Evolutionary conservation across 2,329 filamentous ascomycete genomes (phyloP).

Genomic region (Lojkania enalia): DNA sequence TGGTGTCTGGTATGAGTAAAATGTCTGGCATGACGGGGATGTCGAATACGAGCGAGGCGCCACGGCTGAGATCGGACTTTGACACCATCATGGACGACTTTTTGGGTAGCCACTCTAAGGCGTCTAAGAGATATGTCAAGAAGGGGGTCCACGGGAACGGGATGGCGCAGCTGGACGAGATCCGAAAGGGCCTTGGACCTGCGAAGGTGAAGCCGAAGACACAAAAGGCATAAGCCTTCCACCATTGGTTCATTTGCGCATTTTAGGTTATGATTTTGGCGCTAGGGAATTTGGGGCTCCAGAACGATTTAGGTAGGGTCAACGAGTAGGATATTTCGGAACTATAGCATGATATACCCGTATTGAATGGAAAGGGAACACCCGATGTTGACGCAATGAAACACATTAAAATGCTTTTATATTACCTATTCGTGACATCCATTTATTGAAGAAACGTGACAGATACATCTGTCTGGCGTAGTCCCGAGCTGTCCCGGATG

Average conservation of each 20-base stretch:
- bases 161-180: slow-evolving; percentile 87
- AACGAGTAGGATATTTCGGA: slow-evolving; percentile 1
- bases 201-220: slow-evolving; percentile 66
- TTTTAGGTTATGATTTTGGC: neutral
- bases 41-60: slow-evolving; percentile 43
- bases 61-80: slow-evolving; percentile 74
- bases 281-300: neutral
- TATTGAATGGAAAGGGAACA: too few species aligned
- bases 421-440: too few species aligned
- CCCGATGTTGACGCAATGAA: too few species aligned
- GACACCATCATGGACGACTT: slow-evolving; percentile 93
- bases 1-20: slow-evolving; percentile 53
- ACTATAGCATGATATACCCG: slow-evolving; percentile 5
- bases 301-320: neutral
- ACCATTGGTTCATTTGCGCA: neutral
- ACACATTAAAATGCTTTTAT: too few species aligned
- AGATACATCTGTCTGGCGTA: too few species aligned
- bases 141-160: slow-evolving; percentile 81
- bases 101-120: slow-evolving; percentile 71
- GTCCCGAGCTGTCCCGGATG: too few species aligned
- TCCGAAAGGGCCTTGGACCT: slow-evolving; percentile 77
- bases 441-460: too few species aligned
- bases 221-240: slow-evolving; percentile 20
- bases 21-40: slow-evolving; percentile 50
- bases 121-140: slow-evolving; percentile 71